phyloP scores from a whole-genome alignment of 768 basidiomycete species.

The Russula ochroleuca region DNA sequence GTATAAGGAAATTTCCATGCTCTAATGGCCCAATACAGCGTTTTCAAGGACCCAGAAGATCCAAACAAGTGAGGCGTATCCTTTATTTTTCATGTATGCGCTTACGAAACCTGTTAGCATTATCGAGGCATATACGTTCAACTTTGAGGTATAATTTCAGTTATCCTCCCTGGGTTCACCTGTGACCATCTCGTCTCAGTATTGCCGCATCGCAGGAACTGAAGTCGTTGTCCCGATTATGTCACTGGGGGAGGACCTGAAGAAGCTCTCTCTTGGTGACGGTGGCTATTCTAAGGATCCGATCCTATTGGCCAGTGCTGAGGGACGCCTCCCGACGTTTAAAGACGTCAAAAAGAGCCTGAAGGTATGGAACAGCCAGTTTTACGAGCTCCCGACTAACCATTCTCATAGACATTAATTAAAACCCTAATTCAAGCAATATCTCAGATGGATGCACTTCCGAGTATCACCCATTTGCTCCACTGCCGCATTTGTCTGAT shows the following conservation, averaged over 20 bases:
- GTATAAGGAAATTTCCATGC: slow-evolving; percentile 28
- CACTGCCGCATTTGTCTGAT: not conserved
- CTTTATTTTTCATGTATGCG: slow-evolving; percentile 3
- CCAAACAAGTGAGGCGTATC: slow-evolving; percentile 65
- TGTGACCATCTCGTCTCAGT: slow-evolving; percentile 41
- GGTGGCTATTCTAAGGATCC: slow-evolving; percentile 45
- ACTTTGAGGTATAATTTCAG: slow-evolving; percentile 48
- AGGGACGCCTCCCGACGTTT: slow-evolving; percentile 64
- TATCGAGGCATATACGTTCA: slow-evolving; percentile 85
- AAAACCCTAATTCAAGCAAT: slow-evolving; percentile 77
- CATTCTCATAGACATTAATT: slow-evolving; percentile 52
- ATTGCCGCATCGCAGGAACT: slow-evolving; percentile 61
- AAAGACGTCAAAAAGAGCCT: slow-evolving; percentile 79
- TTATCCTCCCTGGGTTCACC: not conserved
- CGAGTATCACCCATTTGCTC: slow-evolving; percentile 44
- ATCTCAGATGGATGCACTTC: slow-evolving; percentile 72
- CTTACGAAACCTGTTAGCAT: slow-evolving; percentile 46
- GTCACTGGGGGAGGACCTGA: slow-evolving; percentile 60
- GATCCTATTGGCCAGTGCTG: slow-evolving; percentile 51
- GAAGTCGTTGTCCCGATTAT: slow-evolving; percentile 61
- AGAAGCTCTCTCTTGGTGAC: slow-evolving; percentile 46
- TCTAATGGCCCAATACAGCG: slow-evolving; percentile 13
- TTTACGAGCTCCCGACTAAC: slow-evolving; percentile 7
- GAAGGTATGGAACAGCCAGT: slow-evolving; percentile 45
- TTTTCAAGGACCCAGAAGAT: slow-evolving; percentile 68